Evolutionary conservation across 2,329 filamentous ascomycete species (phyloP).

Genomic region (Aciculosporium take): DNA sequence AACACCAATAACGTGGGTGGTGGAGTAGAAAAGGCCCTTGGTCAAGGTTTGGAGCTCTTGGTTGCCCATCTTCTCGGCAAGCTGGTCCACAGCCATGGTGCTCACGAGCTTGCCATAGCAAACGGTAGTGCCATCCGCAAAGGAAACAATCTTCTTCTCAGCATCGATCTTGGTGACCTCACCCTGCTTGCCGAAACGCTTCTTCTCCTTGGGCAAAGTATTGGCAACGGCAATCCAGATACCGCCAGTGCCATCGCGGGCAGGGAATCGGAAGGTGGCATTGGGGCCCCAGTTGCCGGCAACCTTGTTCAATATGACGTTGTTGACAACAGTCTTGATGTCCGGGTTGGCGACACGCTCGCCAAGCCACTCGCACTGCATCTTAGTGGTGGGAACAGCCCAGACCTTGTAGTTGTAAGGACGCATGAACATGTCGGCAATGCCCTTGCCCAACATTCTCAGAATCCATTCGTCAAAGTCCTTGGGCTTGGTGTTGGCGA

Average conservation of each 20-base stretch:
- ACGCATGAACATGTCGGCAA: conserved; percentile 95
- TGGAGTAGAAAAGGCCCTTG: conserved; percentile 92
- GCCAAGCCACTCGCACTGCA: conserved; percentile 98
- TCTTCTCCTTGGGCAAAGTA: conserved; percentile 85
- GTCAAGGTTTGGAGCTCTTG: conserved; percentile 67
- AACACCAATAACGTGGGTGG: conserved; percentile 92
- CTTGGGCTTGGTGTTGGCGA: conserved; percentile 81
- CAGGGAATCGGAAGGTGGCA: conserved; percentile 95
- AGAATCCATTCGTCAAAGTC: conserved; percentile 98
- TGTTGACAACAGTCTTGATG: conserved; percentile 83
- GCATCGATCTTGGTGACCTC: conserved; percentile 79
- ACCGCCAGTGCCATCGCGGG: conserved; percentile 85
- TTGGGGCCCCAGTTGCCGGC: conserved; percentile 98
- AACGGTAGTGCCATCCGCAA: conserved; percentile 76
- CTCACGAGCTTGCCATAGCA: conserved; percentile 85
- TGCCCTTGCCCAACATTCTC: conserved; percentile 74
- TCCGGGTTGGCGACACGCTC: conserved; percentile 96
- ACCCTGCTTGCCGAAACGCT: conserved; percentile 72
- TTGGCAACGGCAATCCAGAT: conserved; percentile 98
- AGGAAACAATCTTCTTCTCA: conserved; percentile 64
- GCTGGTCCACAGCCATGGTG: conserved; percentile 88
- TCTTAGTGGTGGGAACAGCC: conserved; percentile 97
- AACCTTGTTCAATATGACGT: conserved; percentile 90
- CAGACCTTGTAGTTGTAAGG: conserved; percentile 99
- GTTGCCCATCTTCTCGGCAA: conserved; percentile 79